Percentiles rank a stretch among this genome's conserved stretches.
phyloP scores from a whole-genome alignment of 371 early-diverging fungal genomes.

The Mucor mucedo region DNA sequence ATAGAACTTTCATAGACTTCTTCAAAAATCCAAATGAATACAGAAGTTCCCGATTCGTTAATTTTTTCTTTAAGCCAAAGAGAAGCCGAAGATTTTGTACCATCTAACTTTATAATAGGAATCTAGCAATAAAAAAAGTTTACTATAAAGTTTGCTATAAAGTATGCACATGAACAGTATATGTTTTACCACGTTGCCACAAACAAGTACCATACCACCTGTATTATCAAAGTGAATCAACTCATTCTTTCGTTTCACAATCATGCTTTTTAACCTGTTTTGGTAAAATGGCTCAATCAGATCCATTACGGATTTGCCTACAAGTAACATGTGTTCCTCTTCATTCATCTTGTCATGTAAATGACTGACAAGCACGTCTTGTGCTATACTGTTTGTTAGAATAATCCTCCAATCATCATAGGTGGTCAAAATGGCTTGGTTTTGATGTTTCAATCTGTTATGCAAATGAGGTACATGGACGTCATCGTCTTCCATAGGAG shows the following conservation, averaged over 20 bases:
- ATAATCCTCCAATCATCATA: conserved; percentile 62
- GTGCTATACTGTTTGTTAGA: conserved; percentile 66
- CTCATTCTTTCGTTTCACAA: conserved; percentile 44
- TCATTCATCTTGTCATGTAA: conserved; percentile 17
- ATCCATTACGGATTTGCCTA: conserved; percentile 57
- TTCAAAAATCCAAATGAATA: conserved; percentile 77
- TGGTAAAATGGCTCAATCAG: conserved; percentile 65
- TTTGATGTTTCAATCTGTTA: conserved; percentile 50
- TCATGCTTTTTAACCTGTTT: conserved; percentile 49
- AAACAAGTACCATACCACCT: conserved; percentile 50
- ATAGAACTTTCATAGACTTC: conserved; percentile 66
- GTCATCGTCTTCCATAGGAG: conserved; percentile 13
- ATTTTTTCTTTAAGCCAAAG: conserved; percentile 71
- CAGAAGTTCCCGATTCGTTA: conserved; percentile 54
- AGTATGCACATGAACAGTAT: not conserved
- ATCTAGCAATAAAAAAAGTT: conserved; percentile 41
- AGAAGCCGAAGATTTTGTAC: conserved; percentile 65
- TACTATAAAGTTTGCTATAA: not conserved
- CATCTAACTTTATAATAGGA: conserved; percentile 65
- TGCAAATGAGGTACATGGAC: conserved; percentile 46
- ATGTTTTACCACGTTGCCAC: conserved; percentile 68
- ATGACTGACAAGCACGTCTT: conserved; percentile 52
- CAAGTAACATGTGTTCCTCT: conserved; percentile 27
- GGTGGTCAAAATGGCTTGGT: conserved; percentile 70
- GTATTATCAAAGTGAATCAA: conserved; percentile 35